A percentile compares a stretch with the other conserved stretches of the same genome.
Evolutionary conservation across 257 asterid species (phyloP).

Genomic region (Petunia axillaris): DNA sequence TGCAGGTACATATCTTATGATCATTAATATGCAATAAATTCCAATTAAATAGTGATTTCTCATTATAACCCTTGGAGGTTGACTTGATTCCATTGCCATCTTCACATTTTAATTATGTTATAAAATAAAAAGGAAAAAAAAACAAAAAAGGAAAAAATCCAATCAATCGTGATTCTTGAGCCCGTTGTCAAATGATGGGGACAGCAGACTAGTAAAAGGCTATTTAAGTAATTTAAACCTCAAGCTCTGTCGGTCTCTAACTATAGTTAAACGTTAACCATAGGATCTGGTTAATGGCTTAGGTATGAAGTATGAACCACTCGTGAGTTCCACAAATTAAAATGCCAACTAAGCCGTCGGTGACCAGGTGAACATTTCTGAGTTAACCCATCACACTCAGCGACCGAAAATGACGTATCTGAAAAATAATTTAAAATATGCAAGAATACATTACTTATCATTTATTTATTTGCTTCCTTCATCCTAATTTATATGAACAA

Average conservation of each 20-base stretch:
- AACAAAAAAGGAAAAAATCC: too few relatives aligned
- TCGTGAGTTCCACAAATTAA: slow-evolving; percentile 25
- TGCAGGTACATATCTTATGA: too few relatives aligned
- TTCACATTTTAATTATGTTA: not conserved
- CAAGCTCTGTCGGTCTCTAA: slow-evolving; percentile 32
- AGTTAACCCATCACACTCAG: slow-evolving; percentile 25
- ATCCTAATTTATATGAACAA: not conserved
- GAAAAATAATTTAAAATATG: not conserved
- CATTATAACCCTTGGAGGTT: too few relatives aligned
- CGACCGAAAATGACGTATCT: slow-evolving; percentile 33
- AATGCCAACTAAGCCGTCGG: slow-evolving; percentile 39
- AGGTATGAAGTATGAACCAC: slow-evolving; percentile 23
- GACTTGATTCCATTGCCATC: too few relatives aligned
- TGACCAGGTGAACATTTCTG: slow-evolving; percentile 36
- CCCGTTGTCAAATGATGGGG: not conserved
- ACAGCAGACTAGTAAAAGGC: slow-evolving; percentile 4
- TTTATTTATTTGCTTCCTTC: not conserved
- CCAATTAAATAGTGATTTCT: too few relatives aligned
- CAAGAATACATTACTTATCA: not conserved
- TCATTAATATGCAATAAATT: too few relatives aligned
- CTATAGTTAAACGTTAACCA: slow-evolving; percentile 31
- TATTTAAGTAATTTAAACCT: slow-evolving; percentile 7
- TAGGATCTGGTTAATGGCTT: not conserved
- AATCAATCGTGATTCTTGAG: too few relatives aligned
- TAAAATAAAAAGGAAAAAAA: not conserved